Evolutionary conservation across 805 yeast species (phyloP).

Genomic region (Lipomyces yamanashiensis): DNA sequence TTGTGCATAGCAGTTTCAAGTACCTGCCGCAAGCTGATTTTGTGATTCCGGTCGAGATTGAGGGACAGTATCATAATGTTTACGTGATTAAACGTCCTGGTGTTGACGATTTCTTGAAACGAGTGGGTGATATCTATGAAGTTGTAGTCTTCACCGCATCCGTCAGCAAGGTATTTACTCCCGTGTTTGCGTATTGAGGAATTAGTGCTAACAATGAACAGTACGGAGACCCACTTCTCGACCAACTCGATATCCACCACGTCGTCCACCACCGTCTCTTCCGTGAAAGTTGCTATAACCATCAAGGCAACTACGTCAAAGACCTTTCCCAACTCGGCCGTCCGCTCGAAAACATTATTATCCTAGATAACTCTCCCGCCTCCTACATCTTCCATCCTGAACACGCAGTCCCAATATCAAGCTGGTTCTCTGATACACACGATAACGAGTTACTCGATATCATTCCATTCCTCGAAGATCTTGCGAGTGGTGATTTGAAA

Average conservation of each 20-base stretch:
- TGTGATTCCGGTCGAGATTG: constrained; percentile 96
- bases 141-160: constrained; percentile 97
- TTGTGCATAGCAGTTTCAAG: constrained; percentile 94
- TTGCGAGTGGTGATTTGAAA: constrained; percentile 68
- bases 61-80: constrained; percentile 87
- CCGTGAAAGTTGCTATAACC: constrained; percentile 91
- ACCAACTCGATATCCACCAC: constrained; percentile 76
- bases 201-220: neutral
- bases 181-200: neutral
- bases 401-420: constrained; percentile 94
- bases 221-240: constrained; percentile 94
- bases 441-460: constrained; percentile 93
- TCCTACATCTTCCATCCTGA: constrained; percentile 98
- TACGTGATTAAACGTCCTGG: constrained; percentile 98
- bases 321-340: constrained; percentile 93
- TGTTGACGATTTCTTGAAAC: constrained; percentile 85
- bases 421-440: constrained; percentile 98
- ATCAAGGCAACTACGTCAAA: constrained; percentile 93
- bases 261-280: constrained; percentile 88
- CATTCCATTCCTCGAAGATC: constrained; percentile 86
- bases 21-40: constrained; percentile 91
- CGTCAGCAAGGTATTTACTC: constrained; percentile 61
- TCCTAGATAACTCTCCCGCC: constrained; percentile 96
- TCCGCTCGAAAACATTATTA: constrained; percentile 81
- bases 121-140: constrained; percentile 85